These are phyloP conservation scores for Melanogaster broomeanus DNA, from an alignment of 768 basidiomycete genomes.

Conservation along the genomic window DNA sequence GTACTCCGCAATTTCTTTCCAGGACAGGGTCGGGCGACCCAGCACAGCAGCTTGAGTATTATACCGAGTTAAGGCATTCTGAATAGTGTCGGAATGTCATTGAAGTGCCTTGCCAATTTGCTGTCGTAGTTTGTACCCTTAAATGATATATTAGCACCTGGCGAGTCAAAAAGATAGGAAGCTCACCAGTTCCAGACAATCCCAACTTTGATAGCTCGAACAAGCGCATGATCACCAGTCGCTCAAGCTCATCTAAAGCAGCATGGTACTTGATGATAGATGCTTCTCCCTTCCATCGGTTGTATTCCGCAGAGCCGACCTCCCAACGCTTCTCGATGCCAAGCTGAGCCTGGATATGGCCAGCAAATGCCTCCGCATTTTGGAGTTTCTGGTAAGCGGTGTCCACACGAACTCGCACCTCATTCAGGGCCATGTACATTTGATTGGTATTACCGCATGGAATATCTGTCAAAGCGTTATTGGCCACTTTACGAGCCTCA, in stretches of 20 bases:
- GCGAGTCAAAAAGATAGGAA: not conserved
- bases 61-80: not conserved
- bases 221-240: constrained; percentile 30
- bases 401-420: not conserved
- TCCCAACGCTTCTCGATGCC: not conserved
- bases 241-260: constrained; percentile 27
- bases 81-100: not conserved
- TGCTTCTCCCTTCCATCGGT: not conserved
- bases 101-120: constrained; percentile 6
- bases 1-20: constrained; percentile 5
- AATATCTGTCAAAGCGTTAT: too few species aligned
- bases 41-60: not conserved
- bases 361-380: not conserved
- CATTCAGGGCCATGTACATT: not conserved
- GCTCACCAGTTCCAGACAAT: constrained; percentile 9
- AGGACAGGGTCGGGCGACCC: not conserved
- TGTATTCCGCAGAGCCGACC: constrained; percentile 2
- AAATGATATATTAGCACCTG: too few species aligned
- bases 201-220: constrained; percentile 32
- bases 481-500: too few species aligned
- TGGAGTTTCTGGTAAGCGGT: not conserved
- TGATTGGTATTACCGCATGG: not conserved
- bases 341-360: not conserved
- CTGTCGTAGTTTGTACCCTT: constrained; percentile 5
- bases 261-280: not conserved